Evolutionary conservation across 2,329 filamentous ascomycete species (phyloP), one percentile per base, ranked within the genome.

Genomic region (Orbilia ellipsospora): DNA sequence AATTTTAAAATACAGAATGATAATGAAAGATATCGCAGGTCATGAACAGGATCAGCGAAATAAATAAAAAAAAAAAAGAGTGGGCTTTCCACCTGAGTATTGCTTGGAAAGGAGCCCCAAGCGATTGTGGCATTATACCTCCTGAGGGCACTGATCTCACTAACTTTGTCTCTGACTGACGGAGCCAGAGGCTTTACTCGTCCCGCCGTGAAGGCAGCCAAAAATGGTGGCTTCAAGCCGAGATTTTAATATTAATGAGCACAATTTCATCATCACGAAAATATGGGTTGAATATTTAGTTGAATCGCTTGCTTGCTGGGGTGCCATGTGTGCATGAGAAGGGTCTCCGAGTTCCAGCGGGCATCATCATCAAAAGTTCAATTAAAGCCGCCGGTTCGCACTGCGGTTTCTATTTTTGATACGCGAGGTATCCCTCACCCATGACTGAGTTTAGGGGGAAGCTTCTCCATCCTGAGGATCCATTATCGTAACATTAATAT

Each of bases 181-280:
- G 31, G 31, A 4, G 31, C 6, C 31, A 36, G 36, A 55, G 66
- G 51, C 57, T 61, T 15, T 55, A 15, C 16, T 12, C 12, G 26
- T 61, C 42, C 23, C 23, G 23, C 44, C 16, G 57, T 61, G 16
- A 59, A 44, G 48, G 50, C 51, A 62, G 18, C 69, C 69, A 56
- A 73, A 73, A 55, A 48, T 56, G 51, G 69, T 73, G 69, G 69
- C 61, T 70, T 73, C 48, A 67, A 73, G 62, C 69, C 69, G 69
- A 73, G 65, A 45, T 67, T 73, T 73, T 65, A 66, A 50, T 72
- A 55, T 36, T 36, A 36, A 36, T 36, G 31, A 36, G 31, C 62
- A 52, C 51, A 67, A 73, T 73, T 62, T 73, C 62, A 67, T 56
- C 56, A 28, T 54, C 44, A 36, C 31, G 31, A 7, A 23, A 52